These are phyloP conservation scores for Condylostoma magnum DNA, from an alignment of 169 alveolate genomes.

Conservation along the genomic window DNA sequence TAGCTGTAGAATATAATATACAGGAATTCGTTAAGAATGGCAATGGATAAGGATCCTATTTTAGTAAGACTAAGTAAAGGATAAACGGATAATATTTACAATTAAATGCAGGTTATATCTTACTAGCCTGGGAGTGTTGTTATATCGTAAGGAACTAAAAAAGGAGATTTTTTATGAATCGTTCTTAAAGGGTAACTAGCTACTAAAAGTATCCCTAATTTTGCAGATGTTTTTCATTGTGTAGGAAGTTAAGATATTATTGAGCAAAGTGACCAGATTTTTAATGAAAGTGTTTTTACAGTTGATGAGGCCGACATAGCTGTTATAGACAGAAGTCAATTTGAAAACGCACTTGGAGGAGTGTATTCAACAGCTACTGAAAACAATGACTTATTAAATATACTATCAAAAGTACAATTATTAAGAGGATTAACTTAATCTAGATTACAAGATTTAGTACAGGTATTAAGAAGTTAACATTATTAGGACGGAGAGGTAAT, in stretches of 20 bases:
- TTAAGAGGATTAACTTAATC: not conserved
- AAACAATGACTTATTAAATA: not conserved
- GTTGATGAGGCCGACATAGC: conserved; percentile 12
- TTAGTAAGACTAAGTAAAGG: not conserved
- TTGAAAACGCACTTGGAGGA: conserved; percentile 21
- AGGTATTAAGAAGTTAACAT: not conserved
- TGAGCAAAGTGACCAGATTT: not conserved
- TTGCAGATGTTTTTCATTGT: too few species aligned
- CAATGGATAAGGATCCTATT: not conserved
- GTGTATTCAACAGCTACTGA: not conserved
- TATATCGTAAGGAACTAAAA: not conserved
- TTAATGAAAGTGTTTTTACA: not conserved
- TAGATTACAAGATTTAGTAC: conserved; percentile 1
- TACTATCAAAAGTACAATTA: not conserved
- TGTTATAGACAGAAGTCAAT: not conserved
- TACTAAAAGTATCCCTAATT: too few species aligned
- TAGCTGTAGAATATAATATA: not conserved
- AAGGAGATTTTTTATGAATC: not conserved
- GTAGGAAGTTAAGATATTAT: conserved; percentile 10
- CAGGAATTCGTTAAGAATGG: not conserved
- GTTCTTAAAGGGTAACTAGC: conserved; percentile 18
- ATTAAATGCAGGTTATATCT: not conserved
- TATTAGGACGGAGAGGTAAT: not conserved
- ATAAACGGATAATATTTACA: not conserved
- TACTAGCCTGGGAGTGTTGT: not conserved